Evolutionary conservation across 176 grass and related monocot species (phyloP).

Genomic region (Tillandsia fasciculata): DNA sequence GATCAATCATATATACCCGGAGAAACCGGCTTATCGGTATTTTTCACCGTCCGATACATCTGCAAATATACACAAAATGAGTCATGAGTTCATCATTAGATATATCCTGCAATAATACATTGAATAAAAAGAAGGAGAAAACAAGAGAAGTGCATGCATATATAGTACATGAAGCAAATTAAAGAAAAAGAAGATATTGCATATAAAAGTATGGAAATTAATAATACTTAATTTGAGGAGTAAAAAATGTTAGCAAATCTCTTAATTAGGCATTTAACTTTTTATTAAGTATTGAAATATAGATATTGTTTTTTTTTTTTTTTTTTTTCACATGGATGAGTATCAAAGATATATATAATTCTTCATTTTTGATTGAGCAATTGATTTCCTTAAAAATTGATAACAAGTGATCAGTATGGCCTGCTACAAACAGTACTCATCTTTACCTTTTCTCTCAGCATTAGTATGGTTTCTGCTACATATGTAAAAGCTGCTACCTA

Average conservation of each 20-base stretch:
- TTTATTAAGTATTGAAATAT: no score
- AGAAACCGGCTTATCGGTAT: constrained; percentile 40
- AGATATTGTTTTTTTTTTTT: no score
- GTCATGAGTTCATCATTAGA: not conserved
- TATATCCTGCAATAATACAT: not conserved
- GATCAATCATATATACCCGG: constrained; percentile 28
- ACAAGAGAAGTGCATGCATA: not conserved
- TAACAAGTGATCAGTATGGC: not conserved
- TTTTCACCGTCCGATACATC: constrained; percentile 80
- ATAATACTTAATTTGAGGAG: no score
- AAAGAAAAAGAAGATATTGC: no score
- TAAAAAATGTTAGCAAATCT: no score
- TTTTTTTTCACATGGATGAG: not conserved
- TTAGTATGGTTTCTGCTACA: not conserved
- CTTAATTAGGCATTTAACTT: no score
- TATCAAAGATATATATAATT: not conserved
- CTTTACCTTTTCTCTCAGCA: not conserved
- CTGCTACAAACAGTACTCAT: not conserved
- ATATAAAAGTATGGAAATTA: no score
- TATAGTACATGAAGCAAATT: not conserved
- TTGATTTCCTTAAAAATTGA: not conserved
- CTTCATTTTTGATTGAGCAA: not conserved
- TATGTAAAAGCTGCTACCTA: constrained; percentile 28
- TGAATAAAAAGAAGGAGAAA: not conserved
- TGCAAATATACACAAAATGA: constrained; percentile 14